phyloP scores from a whole-genome alignment of 2,329 filamentous ascomycete species.

The Fusarium sp. region DNA sequence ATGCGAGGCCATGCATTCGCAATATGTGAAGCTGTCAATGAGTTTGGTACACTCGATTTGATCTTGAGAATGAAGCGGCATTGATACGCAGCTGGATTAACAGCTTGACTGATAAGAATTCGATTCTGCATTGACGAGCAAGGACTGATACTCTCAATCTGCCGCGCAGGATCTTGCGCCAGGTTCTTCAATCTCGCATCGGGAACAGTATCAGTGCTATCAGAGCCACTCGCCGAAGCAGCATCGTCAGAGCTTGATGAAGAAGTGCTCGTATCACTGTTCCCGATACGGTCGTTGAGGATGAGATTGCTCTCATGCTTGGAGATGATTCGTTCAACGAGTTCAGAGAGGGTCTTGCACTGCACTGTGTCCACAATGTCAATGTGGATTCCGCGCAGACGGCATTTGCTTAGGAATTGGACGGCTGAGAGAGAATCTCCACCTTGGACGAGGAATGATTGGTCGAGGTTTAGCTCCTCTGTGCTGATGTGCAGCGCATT shows the following conservation, averaged over 20 bases:
- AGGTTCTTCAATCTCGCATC: background rate
- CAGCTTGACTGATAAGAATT: conserved; percentile 1
- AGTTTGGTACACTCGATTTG: background rate
- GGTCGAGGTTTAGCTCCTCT: background rate
- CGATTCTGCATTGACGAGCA: conserved; percentile 9
- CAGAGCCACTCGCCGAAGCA: background rate
- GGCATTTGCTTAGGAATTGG: background rate
- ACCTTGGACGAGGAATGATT: conserved; percentile 4
- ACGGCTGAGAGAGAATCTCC: background rate
- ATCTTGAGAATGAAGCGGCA: background rate
- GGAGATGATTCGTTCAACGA: background rate
- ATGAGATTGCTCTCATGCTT: background rate
- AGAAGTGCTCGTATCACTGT: background rate
- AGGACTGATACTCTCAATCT: background rate
- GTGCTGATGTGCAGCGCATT: background rate
- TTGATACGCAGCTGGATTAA: conserved; percentile 1
- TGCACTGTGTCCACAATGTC: conserved; percentile 6
- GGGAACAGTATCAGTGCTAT: background rate
- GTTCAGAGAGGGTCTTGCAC: conserved; percentile 2
- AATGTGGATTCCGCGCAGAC: background rate
- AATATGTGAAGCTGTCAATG: background rate
- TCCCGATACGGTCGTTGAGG: background rate
- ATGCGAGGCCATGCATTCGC: background rate
- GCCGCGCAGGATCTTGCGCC: background rate
- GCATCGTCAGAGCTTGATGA: background rate